phyloP scores from a whole-genome alignment of 2,329 filamentous ascomycete species.

The Fusarium protoensiforme region DNA sequence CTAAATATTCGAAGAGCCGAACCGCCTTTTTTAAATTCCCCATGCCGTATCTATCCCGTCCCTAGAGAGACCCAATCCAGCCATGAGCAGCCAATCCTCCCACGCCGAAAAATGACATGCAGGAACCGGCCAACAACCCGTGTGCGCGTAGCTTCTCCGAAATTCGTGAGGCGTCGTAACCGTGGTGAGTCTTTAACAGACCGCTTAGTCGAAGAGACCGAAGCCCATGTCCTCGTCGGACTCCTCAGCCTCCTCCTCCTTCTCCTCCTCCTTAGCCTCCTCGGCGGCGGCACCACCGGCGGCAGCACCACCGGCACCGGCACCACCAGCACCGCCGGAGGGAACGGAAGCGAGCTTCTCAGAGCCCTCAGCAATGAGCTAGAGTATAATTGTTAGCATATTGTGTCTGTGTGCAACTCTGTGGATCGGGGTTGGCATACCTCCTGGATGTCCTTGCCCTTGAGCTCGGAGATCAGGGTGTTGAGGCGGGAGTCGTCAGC shows the following conservation, averaged over 20 bases:
- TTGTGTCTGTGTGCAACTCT: not conserved
- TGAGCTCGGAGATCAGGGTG: slow-evolving; percentile 88
- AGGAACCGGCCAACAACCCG: slow-evolving; percentile 47
- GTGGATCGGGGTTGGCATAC: slow-evolving; percentile 63
- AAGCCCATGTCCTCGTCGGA: slow-evolving; percentile 83
- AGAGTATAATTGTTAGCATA: slow-evolving; percentile 34
- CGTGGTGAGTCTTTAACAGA: slow-evolving; percentile 41
- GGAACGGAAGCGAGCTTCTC: slow-evolving; percentile 97
- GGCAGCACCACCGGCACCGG: slow-evolving; percentile 72
- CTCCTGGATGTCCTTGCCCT: slow-evolving; percentile 94
- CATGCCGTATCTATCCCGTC: slow-evolving; percentile 44
- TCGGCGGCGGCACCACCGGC: slow-evolving; percentile 75
- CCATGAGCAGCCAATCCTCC: slow-evolving; percentile 47
- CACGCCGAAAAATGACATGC: slow-evolving; percentile 44
- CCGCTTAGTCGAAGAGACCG: slow-evolving; percentile 79
- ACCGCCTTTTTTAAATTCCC: slow-evolving; percentile 45
- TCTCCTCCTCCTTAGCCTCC: slow-evolving; percentile 85
- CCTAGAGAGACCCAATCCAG: slow-evolving; percentile 44
- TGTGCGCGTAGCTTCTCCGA: slow-evolving; percentile 45
- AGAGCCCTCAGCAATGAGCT: slow-evolving; percentile 93
- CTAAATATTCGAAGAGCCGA: slow-evolving; percentile 37
- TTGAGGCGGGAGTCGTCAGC: slow-evolving; percentile 87
- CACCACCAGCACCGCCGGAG: slow-evolving; percentile 86
- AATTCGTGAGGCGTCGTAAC: slow-evolving; percentile 48
- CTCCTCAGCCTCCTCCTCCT: slow-evolving; percentile 68